Evolutionary conservation across 805 yeast genomes (phyloP).

Genomic region (Grigorovia transvaalensis): DNA sequence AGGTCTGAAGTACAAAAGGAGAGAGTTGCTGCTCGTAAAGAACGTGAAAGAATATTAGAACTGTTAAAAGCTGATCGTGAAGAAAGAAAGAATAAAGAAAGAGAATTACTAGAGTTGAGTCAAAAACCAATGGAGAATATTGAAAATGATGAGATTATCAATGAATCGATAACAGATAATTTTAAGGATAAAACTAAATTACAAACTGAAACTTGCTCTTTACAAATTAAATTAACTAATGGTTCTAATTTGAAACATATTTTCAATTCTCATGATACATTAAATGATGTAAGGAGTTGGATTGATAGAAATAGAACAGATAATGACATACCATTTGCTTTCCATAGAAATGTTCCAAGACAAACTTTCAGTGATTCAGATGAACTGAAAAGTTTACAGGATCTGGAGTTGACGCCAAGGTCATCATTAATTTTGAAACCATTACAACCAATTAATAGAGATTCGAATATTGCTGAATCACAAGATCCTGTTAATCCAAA

Average conservation of each 20-base stretch:
- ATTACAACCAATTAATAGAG: constrained; percentile 19
- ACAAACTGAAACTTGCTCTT: constrained; percentile 29
- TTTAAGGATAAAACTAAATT: constrained; percentile 16
- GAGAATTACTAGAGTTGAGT: not conserved
- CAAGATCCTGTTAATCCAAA: constrained; percentile 16
- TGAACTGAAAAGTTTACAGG: constrained; percentile 44
- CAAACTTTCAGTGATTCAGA: constrained; percentile 52
- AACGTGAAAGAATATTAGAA: constrained; percentile 44
- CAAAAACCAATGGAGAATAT: not conserved
- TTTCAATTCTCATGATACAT: constrained; percentile 37
- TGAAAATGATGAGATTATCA: constrained; percentile 10
- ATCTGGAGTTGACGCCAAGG: constrained; percentile 56
- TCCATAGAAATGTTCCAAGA: constrained; percentile 48
- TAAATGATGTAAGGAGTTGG: constrained; percentile 53
- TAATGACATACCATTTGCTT: constrained; percentile 34
- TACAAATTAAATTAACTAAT: constrained; percentile 57
- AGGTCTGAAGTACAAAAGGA: constrained; percentile 22
- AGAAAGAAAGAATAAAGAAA: constrained; percentile 10
- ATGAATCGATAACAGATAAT: constrained; percentile 14
- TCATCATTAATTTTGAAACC: constrained; percentile 71
- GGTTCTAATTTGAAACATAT: constrained; percentile 47
- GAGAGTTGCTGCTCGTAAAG: constrained; percentile 33
- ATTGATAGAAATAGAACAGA: constrained; percentile 43
- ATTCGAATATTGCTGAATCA: constrained; percentile 21
- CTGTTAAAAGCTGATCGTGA: constrained; percentile 29